phyloP scores from a whole-genome alignment of 139 green algal species.

The Prasinococcaceae sp. region DNA sequence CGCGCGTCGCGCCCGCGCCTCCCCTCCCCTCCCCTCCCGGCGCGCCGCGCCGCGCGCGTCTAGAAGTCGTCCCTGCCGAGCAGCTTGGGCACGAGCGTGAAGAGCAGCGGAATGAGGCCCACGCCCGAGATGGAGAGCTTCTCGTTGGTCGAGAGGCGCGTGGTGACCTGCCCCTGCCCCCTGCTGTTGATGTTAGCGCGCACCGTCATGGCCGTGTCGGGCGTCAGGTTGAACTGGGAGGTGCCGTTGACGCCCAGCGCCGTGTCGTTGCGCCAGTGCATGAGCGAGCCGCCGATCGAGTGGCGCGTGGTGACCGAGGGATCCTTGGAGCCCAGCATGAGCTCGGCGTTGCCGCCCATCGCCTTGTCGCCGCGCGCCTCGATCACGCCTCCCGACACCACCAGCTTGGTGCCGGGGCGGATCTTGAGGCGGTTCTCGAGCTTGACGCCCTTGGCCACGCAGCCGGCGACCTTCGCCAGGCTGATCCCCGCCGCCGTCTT shows the following conservation, averaged over 20 bases:
- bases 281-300: constrained; percentile 28
- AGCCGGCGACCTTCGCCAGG: constrained; percentile 13
- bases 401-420: constrained; percentile 21
- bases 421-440: constrained; percentile 11
- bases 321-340: constrained; percentile 6
- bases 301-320: constrained; percentile 1
- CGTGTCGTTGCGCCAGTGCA: constrained; percentile 46
- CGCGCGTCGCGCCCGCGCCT: too few species aligned
- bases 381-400: constrained; percentile 27
- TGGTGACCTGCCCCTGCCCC: constrained; percentile 26
- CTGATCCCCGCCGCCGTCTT: constrained; percentile 25
- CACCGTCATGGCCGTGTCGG: constrained; percentile 23
- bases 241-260: constrained; percentile 43
- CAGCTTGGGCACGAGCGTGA: constrained; percentile 20
- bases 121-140: constrained; percentile 24
- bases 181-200: constrained; percentile 29
- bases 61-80: too few species aligned
- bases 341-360: constrained; percentile 23
- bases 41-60: too few species aligned
- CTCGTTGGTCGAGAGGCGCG: constrained; percentile 38
- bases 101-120: constrained; percentile 26
- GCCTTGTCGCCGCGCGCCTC: constrained; percentile 24
- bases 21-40: too few species aligned
- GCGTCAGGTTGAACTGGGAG: constrained; percentile 23
- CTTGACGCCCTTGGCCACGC: constrained; percentile 22